Percentiles rank a stretch among this genome's conserved stretches.
Evolutionary conservation across 2,329 filamentous ascomycete species (phyloP).

Genomic region (Xylogone sp.): DNA sequence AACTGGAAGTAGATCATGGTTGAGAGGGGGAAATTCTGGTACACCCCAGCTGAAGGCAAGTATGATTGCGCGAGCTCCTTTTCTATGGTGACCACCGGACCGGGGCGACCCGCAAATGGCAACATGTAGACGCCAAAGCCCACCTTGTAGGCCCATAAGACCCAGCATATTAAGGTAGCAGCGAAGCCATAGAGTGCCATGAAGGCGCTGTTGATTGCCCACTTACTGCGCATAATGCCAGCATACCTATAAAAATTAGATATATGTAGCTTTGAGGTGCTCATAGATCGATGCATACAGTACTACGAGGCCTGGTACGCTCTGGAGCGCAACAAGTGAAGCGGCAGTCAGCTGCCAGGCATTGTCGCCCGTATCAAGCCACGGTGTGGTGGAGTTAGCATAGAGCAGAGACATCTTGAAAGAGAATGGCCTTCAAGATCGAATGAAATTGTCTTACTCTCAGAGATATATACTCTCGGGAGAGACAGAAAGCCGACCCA

Average conservation of each 20-base stretch:
- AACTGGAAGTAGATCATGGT: constrained; percentile 53
- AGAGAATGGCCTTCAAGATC: background rate
- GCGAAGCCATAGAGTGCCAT: constrained; percentile 50
- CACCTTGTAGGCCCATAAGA: constrained; percentile 45
- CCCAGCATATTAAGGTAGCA: constrained; percentile 44
- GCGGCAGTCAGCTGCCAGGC: constrained; percentile 50
- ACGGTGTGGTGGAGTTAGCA: constrained; percentile 12
- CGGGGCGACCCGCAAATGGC: constrained; percentile 43
- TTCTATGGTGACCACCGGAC: constrained; percentile 40
- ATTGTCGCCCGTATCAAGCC: constrained; percentile 44
- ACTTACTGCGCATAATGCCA: constrained; percentile 44
- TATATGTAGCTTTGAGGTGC: background rate
- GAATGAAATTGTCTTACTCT: background rate
- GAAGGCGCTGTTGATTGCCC: constrained; percentile 45
- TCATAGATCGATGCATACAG: constrained; percentile 20
- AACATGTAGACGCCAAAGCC: constrained; percentile 46
- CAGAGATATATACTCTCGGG: background rate
- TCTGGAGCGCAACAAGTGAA: constrained; percentile 44
- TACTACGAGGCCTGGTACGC: constrained; percentile 44
- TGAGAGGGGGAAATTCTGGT: constrained; percentile 38
- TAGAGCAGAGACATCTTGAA: background rate
- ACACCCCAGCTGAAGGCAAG: constrained; percentile 37
- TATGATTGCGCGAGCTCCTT: constrained; percentile 38
- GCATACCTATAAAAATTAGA: constrained; percentile 31
- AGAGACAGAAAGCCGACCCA: background rate